phyloP scores from a whole-genome alignment of 2,329 filamentous ascomycete species.

The Thelonectria discophora region DNA sequence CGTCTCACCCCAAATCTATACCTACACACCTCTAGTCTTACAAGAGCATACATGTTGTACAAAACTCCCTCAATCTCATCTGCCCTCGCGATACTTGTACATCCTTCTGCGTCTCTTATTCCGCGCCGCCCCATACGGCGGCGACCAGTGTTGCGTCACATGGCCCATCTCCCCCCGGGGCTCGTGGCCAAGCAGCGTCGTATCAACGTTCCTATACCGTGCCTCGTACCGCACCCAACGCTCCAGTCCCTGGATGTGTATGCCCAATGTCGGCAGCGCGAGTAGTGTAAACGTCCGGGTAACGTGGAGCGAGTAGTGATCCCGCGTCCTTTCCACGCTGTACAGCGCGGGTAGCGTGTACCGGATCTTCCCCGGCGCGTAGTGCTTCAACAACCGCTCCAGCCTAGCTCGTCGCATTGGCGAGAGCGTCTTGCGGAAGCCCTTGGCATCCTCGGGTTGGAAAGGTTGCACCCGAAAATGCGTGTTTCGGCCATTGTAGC shows the following conservation, averaged over 20 bases:
- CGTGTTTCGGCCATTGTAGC: constrained; percentile 53
- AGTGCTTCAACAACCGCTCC: constrained; percentile 54
- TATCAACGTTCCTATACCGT: constrained; percentile 61
- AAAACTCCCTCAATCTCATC: constrained; percentile 11
- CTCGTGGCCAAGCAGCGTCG: constrained; percentile 46
- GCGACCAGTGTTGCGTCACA: constrained; percentile 14
- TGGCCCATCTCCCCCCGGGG: constrained; percentile 26
- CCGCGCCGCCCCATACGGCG: constrained; percentile 23
- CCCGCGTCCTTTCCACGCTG: constrained; percentile 48
- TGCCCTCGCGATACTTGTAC: constrained; percentile 27
- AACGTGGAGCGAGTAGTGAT: constrained; percentile 39
- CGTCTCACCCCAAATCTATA: constrained; percentile 6
- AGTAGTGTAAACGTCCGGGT: constrained; percentile 53
- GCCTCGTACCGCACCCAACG: constrained; percentile 60
- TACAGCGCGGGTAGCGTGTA: constrained; percentile 66
- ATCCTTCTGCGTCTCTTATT: constrained; percentile 30
- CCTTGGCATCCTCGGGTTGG: constrained; percentile 53
- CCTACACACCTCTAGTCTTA: constrained; percentile 12
- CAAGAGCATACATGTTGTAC: constrained; percentile 13
- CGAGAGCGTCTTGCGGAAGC: constrained; percentile 57
- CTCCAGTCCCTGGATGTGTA: constrained; percentile 57
- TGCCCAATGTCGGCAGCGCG: constrained; percentile 62
- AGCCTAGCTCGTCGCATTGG: constrained; percentile 47
- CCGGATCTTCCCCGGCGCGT: constrained; percentile 64
- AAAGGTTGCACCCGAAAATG: constrained; percentile 58